Base-by-base conservation (phyloP, 192 early-diverging fungal genomes). In the Rhizophagus sp. region DNA sequence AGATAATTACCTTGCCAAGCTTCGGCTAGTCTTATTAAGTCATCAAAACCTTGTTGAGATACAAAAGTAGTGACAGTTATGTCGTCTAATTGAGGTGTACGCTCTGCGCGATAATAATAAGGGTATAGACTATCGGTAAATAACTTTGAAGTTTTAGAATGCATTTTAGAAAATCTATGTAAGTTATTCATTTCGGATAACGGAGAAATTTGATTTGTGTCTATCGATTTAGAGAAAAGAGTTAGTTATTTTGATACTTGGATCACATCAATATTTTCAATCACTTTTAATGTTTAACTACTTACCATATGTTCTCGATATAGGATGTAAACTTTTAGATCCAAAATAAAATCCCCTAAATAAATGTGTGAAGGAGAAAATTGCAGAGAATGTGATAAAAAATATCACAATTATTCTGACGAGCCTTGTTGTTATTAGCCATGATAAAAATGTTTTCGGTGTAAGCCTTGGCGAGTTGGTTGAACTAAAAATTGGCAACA, bases 21-120 rank as follows among this genome's bases (percentile, higher is more conserved):
- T 47, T 86, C 87, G 17, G 87, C 85, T 44, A 90, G 78, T 39
- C 76, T 68, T n/a, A 75, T 81, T 63, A 90, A 66, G 52, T 88
- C 87, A 30, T 83, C 83, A 70, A 85, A 84, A 19, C 82, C 79
- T 61, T 87, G 83, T 57, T 82, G 80, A 52, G 85, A 87, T 4
- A 88, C 81, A 66, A 85, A 84, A 6, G 88, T 87, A n/a, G 83
- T 85, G 1, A 87, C 75, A 1, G 89, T 83, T 24, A 90, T 84
- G 50, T 89, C 87, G 17, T 88, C 82, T 22, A 62, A 62, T 4
- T 76, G 69, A 25, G 88, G 89, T 25, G 70, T 83, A 4, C 79
- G 67, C 2, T 61, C 41, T 9, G 83, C 82, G 0, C 85, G 83
- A 25, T 82, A 68, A 69, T 81, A 82, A 82, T 82, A 86, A 2